These are phyloP conservation scores for Picea abies DNA, from an alignment of 83 land plant species.

Conservation along the genomic window DNA sequence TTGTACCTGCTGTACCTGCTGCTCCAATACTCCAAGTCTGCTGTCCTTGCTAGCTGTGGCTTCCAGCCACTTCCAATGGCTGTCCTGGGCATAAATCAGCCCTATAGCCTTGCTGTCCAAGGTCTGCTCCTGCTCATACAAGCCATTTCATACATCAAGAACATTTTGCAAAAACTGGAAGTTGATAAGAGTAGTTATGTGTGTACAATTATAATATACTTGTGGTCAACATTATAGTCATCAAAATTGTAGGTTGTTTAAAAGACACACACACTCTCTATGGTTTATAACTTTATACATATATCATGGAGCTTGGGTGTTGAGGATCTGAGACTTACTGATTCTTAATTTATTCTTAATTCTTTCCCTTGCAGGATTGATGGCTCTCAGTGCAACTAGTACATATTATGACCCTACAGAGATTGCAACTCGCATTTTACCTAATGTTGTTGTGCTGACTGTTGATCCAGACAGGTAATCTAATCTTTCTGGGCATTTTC, in stretches of 20 bases:
- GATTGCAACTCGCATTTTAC: conserved; percentile 91
- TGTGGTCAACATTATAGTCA: background rate
- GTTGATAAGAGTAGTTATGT: background rate
- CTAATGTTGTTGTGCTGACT: conserved; percentile 86
- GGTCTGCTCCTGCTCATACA: too few relatives aligned
- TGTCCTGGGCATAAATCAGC: too few relatives aligned
- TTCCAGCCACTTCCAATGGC: too few relatives aligned
- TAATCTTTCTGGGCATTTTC: background rate
- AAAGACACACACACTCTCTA: background rate
- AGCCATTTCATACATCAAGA: too few relatives aligned
- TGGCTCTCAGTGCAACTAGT: conserved; percentile 95
- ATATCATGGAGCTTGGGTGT: background rate
- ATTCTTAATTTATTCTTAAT: background rate
- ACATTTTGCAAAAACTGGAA: background rate
- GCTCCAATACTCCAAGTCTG: too few relatives aligned
- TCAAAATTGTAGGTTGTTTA: background rate
- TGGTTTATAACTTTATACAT: background rate
- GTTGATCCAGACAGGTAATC: conserved; percentile 91
- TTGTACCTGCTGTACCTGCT: too few relatives aligned
- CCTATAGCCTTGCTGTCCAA: too few relatives aligned
- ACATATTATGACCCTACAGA: conserved; percentile 90
- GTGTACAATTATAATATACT: background rate
- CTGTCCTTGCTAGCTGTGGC: too few relatives aligned
- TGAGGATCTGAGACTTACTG: background rate
- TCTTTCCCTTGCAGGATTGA: conserved; percentile 64